These are phyloP conservation scores for Colletotrichum somersetense DNA, from an alignment of 2,329 filamentous ascomycete genomes.

Conservation along the genomic window DNA sequence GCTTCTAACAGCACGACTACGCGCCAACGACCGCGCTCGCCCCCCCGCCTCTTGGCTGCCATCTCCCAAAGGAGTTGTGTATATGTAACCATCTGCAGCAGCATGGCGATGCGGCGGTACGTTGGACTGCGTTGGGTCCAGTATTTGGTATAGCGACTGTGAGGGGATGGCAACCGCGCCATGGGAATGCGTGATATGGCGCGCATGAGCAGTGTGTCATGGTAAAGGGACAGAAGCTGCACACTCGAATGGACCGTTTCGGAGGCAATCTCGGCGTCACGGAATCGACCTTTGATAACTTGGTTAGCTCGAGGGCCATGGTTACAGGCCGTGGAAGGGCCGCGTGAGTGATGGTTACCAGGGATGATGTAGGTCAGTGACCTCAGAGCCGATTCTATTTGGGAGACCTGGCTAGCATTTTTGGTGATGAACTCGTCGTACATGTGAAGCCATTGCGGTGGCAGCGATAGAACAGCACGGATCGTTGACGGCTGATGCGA, in stretches of 20 bases:
- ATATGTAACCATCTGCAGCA: conserved; percentile 92
- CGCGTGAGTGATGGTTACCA: conserved; percentile 60
- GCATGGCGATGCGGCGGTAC: conserved; percentile 84
- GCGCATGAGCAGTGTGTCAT: conserved; percentile 85
- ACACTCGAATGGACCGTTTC: conserved; percentile 92
- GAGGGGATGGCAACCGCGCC: conserved; percentile 66
- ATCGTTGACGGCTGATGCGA: conserved; percentile 36
- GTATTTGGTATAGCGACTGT: conserved; percentile 75
- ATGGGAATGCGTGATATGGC: conserved; percentile 70
- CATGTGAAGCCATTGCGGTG: conserved; percentile 75
- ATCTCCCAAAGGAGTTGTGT: conserved; percentile 98
- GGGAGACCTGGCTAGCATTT: conserved; percentile 92
- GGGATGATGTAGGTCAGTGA: conserved; percentile 97
- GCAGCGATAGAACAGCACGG: conserved; percentile 63
- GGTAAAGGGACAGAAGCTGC: conserved; percentile 91
- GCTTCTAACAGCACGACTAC: conserved; percentile 87
- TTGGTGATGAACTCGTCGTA: conserved; percentile 95
- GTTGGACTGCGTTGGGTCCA: conserved; percentile 74
- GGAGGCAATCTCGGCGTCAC: conserved; percentile 94
- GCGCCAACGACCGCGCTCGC: conserved; percentile 84
- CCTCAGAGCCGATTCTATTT: conserved; percentile 93
- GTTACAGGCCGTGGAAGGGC: neutral
- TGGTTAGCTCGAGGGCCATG: conserved; percentile 3
- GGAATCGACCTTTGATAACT: conserved; percentile 75
- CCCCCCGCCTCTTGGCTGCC: conserved; percentile 88